Conservation (phyloP, 1,284 basidiomycete species). For the Ceraceosorus bombacis region DNA sequence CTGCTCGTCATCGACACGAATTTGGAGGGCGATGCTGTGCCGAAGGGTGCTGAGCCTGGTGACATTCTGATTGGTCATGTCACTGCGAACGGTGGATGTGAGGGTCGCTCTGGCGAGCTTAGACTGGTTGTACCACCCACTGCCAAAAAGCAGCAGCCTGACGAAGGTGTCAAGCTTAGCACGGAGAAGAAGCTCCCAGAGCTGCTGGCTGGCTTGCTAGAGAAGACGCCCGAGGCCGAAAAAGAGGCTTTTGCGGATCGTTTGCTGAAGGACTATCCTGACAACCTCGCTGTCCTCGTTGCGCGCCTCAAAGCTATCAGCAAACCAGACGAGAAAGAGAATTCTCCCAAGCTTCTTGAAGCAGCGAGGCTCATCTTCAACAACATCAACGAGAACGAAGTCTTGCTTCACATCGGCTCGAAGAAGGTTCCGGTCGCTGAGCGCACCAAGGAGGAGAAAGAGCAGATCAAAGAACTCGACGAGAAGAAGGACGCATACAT, state of each 20-base stretch:
- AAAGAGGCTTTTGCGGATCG: constrained; percentile 38
- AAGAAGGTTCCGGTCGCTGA: constrained; percentile 35
- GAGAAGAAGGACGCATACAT: constrained; percentile 39
- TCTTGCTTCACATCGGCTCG: constrained; percentile 38
- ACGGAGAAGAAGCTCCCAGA: constrained; percentile 24
- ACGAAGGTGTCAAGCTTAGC: constrained; percentile 14
- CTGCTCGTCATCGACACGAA: constrained; percentile 40
- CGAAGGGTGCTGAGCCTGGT: constrained; percentile 44
- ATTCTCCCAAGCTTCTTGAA: constrained; percentile 16
- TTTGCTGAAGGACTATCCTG: constrained; percentile 40
- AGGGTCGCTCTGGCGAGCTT: constrained; percentile 30
- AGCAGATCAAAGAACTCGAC: constrained; percentile 34
- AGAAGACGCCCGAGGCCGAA: constrained; percentile 44
- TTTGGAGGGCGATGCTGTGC: constrained; percentile 42
- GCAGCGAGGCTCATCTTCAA: constrained; percentile 35
- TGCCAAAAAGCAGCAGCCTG: constrained; percentile 28
- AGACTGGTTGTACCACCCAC: constrained; percentile 45
- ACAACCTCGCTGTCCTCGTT: constrained; percentile 37
- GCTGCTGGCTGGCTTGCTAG: constrained; percentile 39
- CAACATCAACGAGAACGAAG: constrained; percentile 33
- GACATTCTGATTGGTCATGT: constrained; percentile 46
- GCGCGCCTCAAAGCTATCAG: constrained; percentile 35
- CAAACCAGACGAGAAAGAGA: constrained; percentile 18
- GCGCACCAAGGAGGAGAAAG: constrained; percentile 40
- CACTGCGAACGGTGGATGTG: constrained; percentile 9